Percentiles rank a stretch among this genome's conserved stretches.
phyloP scores from a whole-genome alignment of 23 red algal species.

The Gracilaria gracilis region DNA sequence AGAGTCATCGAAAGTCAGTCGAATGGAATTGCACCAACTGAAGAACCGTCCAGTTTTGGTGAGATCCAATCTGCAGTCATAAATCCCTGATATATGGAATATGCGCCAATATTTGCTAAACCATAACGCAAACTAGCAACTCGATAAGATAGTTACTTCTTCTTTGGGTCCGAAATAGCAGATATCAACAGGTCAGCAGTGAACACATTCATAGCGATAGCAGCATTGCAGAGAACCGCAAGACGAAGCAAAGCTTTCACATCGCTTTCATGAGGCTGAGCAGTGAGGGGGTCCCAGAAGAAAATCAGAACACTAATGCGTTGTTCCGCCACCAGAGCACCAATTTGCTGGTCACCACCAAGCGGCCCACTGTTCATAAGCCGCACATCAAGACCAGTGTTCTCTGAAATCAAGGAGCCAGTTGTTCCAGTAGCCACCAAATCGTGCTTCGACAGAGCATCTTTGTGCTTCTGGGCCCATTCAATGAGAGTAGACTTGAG shows the following conservation, averaged over 20 bases:
- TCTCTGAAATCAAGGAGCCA: not conserved
- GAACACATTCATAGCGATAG: constrained; percentile 24
- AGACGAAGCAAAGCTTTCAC: constrained; percentile 28
- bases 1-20: not conserved
- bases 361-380: constrained; percentile 35
- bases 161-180: constrained; percentile 1
- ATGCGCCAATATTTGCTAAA: not conserved
- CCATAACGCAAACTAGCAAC: not conserved
- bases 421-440: constrained; percentile 32
- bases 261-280: constrained; percentile 33
- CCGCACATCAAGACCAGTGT: constrained; percentile 15
- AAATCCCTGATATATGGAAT: not conserved
- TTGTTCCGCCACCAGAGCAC: constrained; percentile 22
- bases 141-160: not conserved
- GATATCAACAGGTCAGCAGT: constrained; percentile 26
- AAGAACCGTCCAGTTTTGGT: not conserved
- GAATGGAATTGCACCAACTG: not conserved
- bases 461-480: constrained; percentile 35
- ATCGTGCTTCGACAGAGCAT: constrained; percentile 9
- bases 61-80: not conserved
- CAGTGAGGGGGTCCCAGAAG: constrained; percentile 31
- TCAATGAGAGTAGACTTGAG: constrained; percentile 15
- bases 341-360: constrained; percentile 41
- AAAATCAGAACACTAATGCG: constrained; percentile 29
- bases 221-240: constrained; percentile 23